phyloP scores from a whole-genome alignment of 1,139 yeast genomes.

The Candida tropicalis region DNA sequence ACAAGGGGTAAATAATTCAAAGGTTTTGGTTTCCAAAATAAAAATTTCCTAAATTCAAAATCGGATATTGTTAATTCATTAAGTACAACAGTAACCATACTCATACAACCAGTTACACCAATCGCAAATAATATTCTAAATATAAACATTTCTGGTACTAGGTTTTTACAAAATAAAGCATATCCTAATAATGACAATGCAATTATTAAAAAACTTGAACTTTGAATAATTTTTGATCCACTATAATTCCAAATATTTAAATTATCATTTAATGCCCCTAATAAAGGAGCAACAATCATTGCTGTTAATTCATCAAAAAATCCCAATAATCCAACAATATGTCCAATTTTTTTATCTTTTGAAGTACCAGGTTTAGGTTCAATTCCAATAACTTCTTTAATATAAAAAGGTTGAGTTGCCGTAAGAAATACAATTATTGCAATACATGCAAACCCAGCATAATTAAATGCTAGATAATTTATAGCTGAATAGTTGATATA shows the following conservation, averaged over 20 bases:
- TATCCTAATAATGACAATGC: slow-evolving; percentile 53
- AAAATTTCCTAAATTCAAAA: slow-evolving; percentile 29
- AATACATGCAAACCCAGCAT: slow-evolving; percentile 52
- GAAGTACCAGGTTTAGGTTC: slow-evolving; percentile 17
- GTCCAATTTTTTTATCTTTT: slow-evolving; percentile 47
- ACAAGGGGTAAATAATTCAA: neutral
- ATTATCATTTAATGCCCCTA: slow-evolving; percentile 67
- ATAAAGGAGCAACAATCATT: slow-evolving; percentile 57
- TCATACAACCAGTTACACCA: slow-evolving; percentile 57
- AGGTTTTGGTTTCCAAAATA: slow-evolving; percentile 25
- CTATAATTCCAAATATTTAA: slow-evolving; percentile 20
- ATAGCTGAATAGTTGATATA: slow-evolving; percentile 18
- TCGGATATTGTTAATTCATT: slow-evolving; percentile 56
- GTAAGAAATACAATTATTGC: slow-evolving; percentile 67
- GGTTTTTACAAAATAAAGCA: slow-evolving; percentile 31
- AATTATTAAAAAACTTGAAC: slow-evolving; percentile 48
- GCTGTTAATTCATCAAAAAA: slow-evolving; percentile 63
- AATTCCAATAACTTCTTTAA: slow-evolving; percentile 56
- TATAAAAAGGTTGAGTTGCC: slow-evolving; percentile 68
- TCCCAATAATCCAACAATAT: slow-evolving; percentile 61
- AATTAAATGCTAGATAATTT: slow-evolving; percentile 28
- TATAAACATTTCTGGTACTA: slow-evolving; percentile 51
- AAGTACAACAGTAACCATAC: slow-evolving; percentile 52
- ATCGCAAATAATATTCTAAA: slow-evolving; percentile 59
- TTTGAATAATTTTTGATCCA: slow-evolving; percentile 59